Conservation (phyloP, 2,329 filamentous ascomycete genomes). For the Biscogniauxia marginata region DNA sequence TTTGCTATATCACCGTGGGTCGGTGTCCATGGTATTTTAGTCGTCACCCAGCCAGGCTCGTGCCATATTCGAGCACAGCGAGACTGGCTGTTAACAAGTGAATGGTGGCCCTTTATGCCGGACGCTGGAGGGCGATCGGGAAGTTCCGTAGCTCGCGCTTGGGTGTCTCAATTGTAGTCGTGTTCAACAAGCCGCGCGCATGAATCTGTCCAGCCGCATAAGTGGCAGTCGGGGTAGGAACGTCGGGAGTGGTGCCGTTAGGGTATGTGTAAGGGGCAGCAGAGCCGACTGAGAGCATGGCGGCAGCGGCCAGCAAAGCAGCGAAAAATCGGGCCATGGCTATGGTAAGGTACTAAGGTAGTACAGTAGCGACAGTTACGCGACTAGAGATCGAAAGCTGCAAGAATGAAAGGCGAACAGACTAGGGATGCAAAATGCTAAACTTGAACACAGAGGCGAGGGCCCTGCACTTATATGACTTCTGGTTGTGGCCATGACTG, state of each 20-base stretch:
- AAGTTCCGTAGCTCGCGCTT: conserved; percentile 1
- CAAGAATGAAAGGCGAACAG: conserved; percentile 11
- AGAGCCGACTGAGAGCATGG: conserved; percentile 26
- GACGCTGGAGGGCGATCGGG: conserved; percentile 1
- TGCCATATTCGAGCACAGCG: neutral
- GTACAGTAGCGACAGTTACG: conserved; percentile 8
- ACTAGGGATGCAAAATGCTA: conserved; percentile 1
- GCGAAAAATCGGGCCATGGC: conserved; percentile 31
- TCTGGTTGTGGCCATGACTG: neutral
- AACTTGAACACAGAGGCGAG: conserved; percentile 10
- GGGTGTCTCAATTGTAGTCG: neutral
- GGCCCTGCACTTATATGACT: conserved; percentile 23
- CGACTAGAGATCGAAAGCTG: conserved; percentile 9
- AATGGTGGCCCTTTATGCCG: neutral
- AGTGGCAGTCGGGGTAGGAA: conserved; percentile 8
- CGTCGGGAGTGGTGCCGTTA: conserved; percentile 17
- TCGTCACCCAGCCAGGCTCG: neutral
- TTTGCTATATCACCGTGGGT: neutral
- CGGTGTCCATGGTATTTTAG: neutral
- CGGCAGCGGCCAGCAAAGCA: conserved; percentile 27
- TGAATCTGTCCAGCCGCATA: neutral
- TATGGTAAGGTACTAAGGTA: conserved; percentile 4
- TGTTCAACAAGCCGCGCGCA: conserved; percentile 8
- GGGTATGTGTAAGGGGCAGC: conserved; percentile 24
- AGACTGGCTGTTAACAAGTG: neutral